Percentiles rank a stretch among this genome's conserved stretches.
These are phyloP conservation scores for Wallacemonas sp. DNA, from an alignment of 208 protist species.

Conservation along the genomic window DNA sequence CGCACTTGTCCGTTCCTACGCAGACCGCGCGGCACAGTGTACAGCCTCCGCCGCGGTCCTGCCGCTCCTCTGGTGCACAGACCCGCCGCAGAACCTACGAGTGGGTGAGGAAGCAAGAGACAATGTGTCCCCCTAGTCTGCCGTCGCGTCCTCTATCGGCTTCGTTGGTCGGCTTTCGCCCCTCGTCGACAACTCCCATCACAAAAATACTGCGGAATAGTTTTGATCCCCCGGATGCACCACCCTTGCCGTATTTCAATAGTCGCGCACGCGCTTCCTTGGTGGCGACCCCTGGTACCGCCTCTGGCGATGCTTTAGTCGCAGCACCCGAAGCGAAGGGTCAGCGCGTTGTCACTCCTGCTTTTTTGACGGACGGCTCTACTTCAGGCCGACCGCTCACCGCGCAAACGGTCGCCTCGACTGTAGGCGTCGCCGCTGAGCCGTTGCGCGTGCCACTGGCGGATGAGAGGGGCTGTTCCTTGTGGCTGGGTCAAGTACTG, in stretches of 20 bases:
- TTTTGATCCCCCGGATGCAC: not conserved
- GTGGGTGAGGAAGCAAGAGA: not conserved
- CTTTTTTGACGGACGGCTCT: slow-evolving; percentile 1
- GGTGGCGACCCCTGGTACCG: not conserved
- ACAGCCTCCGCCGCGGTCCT: not conserved
- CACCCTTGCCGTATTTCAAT: slow-evolving; percentile 1
- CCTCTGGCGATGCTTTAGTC: too few species aligned
- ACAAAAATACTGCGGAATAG: not conserved
- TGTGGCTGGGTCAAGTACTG: slow-evolving; percentile 20
- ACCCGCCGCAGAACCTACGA: not conserved
- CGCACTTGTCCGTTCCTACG: too few species aligned
- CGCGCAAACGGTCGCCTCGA: not conserved
- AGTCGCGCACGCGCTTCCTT: not conserved
- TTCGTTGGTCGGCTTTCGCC: not conserved
- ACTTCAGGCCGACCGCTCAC: too few species aligned
- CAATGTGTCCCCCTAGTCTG: not conserved
- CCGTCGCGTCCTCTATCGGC: not conserved
- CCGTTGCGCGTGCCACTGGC: not conserved
- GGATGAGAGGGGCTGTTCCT: not conserved
- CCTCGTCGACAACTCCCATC: not conserved
- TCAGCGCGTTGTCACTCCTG: not conserved
- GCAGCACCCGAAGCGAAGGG: not conserved
- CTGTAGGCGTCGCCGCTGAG: not conserved
- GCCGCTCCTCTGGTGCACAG: too few species aligned
- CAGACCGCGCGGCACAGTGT: not conserved